phyloP scores from a whole-genome alignment of 352 stramenopile species.

The Pythium grandisporangium region DNA sequence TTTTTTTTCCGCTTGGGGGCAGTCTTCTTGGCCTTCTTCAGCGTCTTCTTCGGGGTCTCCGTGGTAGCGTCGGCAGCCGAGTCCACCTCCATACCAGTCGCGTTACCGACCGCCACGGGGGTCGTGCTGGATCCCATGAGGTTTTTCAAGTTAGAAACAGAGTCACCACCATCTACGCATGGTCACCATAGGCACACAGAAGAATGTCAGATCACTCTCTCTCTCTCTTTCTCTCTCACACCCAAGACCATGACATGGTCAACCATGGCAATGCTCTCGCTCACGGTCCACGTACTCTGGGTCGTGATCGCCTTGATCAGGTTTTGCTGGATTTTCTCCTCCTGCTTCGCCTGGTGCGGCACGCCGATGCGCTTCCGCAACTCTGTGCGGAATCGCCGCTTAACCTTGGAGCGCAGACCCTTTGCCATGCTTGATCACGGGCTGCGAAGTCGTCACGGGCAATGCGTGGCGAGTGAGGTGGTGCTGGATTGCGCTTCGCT shows the following conservation, averaged over 20 bases:
- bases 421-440: constrained; percentile 61
- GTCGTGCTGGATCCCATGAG: constrained; percentile 47
- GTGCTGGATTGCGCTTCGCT: no score
- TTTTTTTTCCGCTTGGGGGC: constrained; percentile 57
- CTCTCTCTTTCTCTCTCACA: no score
- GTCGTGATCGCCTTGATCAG: constrained; percentile 70
- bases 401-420: constrained; percentile 86
- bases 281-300: constrained; percentile 28
- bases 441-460: no score
- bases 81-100: constrained; percentile 31
- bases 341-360: constrained; percentile 54
- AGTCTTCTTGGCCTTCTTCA: constrained; percentile 36
- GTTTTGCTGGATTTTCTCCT: constrained; percentile 80
- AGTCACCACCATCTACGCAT: constrained; percentile 25
- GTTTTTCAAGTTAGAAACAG: constrained; percentile 59
- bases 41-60: constrained; percentile 24
- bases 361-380: constrained; percentile 75
- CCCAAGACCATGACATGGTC: background rate
- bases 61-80: constrained; percentile 22
- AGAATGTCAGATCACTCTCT: constrained; percentile 1
- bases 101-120: constrained; percentile 23
- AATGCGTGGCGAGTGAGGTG: no score
- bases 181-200: background rate
- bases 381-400: constrained; percentile 84
- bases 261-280: background rate